Percentiles rank a stretch among this genome's conserved stretches.
Conservation (phyloP, 345 rosid species). For the Syzygium aqueum region DNA sequence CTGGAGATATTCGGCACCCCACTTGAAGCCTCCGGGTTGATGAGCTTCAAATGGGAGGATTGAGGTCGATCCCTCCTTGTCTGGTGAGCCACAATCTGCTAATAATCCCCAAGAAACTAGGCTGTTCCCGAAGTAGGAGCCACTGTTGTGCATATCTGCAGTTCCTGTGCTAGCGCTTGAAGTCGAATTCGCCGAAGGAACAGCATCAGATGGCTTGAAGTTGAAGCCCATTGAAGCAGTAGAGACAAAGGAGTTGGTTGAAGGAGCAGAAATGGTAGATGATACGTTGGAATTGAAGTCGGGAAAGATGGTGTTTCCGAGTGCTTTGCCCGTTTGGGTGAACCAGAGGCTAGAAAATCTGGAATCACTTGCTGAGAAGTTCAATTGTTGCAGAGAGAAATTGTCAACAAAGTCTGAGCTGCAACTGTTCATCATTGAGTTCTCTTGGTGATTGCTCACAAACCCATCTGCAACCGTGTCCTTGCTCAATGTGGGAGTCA, state of each 20-base stretch:
- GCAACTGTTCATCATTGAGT: background rate
- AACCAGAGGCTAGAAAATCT: background rate
- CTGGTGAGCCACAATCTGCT: background rate
- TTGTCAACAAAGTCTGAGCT: background rate
- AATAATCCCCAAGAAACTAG: slow-evolving; percentile 1
- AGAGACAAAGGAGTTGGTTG: background rate
- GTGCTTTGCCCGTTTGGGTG: background rate
- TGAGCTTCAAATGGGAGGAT: slow-evolving; percentile 14
- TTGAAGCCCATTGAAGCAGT: background rate
- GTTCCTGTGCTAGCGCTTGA: background rate
- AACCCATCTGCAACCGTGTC: background rate
- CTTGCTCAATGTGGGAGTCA: background rate
- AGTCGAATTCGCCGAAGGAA: background rate
- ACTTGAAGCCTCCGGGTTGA: background rate
- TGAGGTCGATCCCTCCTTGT: slow-evolving; percentile 7
- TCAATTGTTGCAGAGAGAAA: background rate
- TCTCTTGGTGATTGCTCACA: background rate
- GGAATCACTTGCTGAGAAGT: background rate
- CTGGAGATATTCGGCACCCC: slow-evolving; percentile 27
- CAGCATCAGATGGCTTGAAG: background rate
- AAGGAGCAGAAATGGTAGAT: slow-evolving; percentile 5
- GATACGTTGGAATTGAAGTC: slow-evolving; percentile 18
- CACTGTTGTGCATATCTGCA: background rate
- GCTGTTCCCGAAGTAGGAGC: background rate
- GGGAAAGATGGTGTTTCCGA: background rate